These are phyloP conservation scores for Coleophoma cylindrospora DNA, from an alignment of 2,329 filamentous ascomycete genomes.

Conservation along the genomic window DNA sequence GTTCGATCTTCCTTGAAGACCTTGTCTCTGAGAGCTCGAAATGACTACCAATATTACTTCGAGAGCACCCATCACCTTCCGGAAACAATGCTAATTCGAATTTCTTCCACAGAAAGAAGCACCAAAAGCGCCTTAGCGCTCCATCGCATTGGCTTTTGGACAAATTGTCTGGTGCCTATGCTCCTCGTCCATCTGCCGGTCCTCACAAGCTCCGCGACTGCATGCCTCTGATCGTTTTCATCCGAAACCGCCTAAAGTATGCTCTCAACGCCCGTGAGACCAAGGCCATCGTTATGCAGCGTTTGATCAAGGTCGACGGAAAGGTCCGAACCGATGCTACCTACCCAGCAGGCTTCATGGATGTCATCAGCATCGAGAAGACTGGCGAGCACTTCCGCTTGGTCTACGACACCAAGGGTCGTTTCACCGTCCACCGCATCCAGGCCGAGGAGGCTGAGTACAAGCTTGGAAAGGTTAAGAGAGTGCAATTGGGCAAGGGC, in stretches of 20 bases:
- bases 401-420: constrained; percentile 99
- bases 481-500: constrained; percentile 97
- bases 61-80: background rate
- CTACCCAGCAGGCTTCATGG: constrained; percentile 98
- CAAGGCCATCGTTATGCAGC: constrained; percentile 98
- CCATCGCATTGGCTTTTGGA: constrained; percentile 99
- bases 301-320: constrained; percentile 98
- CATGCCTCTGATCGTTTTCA: constrained; percentile 98
- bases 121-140: constrained; percentile 99
- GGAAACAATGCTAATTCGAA: constrained; percentile 10
- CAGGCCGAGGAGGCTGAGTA: constrained; percentile 98
- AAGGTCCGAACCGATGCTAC: constrained; percentile 99
- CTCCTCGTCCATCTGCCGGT: constrained; percentile 69
- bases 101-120: constrained; percentile 72
- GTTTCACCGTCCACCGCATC: constrained; percentile 99
- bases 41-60: too few species aligned
- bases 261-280: constrained; percentile 97
- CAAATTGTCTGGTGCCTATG: constrained; percentile 93
- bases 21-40: too few species aligned
- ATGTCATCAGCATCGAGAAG: constrained; percentile 99
- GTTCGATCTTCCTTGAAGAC: too few species aligned
- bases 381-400: constrained; percentile 99
- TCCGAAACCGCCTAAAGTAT: constrained; percentile 97
- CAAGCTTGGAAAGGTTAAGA: constrained; percentile 99
- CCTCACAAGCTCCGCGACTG: constrained; percentile 99